Evolutionary conservation across 345 rosid genomes (phyloP), one percentile per base, ranked within the genome.

Genomic region (Gossypium sturtianum): DNA sequence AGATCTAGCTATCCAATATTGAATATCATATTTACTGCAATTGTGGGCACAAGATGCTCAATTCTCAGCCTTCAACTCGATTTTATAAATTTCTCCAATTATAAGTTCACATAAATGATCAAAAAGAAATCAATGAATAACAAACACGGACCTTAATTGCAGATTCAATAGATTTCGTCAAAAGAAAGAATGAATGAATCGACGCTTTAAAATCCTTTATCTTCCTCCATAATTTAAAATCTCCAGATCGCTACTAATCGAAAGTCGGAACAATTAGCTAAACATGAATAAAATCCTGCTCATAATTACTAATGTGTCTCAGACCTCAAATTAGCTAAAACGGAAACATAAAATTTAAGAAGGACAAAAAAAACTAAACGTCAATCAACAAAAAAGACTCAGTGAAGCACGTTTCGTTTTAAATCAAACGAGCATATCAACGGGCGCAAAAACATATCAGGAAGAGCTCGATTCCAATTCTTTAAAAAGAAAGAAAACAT

Each of bases 161-260:
- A 47, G 47, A 45, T 72, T 72, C 75, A 72, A 70, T 58, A 22
- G 9, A 59, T 47, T 59, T 60, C 45, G 41, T 57, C 16, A 16
- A 34, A 70, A 51, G 48, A 58, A 58, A 17, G 12, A 72, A 23
- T 0, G 43, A 72, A 45, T 15, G 56, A 47, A 58, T 45, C 54
- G 22, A 58, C 9, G 45, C 9, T 16, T 72, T 0, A 58, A 41
- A 12, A 59, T 59, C 38, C 63, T 53, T 25, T 13, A 56, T 7
- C 19, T 41, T 27, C 17, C 16, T 25, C 43, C 72, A 64, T 17
- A 27, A 27, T 12, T 10, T 7, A 27, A 17, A 70, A 52, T 29
- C 6, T 41, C 2, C 7, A 67, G 25, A 67, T 10, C 60, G 47
- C 73, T 9, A 34, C 8, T 29, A 29, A 70, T 10, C 17, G 16